Conservation (phyloP, 176 grass and related monocot species). For the Triticum dicoccoides region DNA sequence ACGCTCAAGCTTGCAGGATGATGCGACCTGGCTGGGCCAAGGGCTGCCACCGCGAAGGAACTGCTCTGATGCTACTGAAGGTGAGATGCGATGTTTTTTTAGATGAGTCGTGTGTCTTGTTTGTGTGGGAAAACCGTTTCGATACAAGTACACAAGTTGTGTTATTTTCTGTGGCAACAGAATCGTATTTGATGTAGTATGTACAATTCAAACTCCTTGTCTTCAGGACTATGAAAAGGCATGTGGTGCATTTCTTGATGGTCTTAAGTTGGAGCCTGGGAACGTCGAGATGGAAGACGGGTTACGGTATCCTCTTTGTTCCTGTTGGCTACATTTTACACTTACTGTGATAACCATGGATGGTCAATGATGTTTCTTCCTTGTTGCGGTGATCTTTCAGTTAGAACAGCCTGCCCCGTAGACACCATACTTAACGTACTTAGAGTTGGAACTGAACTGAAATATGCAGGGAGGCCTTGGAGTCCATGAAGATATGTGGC, state of each 20-base stretch:
- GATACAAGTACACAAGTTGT: neutral
- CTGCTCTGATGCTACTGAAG: conserved; percentile 38
- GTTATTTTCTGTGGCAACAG: neutral
- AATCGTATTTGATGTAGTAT: neutral
- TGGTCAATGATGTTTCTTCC: neutral
- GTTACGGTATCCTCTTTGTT: neutral
- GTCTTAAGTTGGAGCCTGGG: conserved; percentile 26
- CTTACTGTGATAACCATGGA: no score
- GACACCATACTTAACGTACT: neutral
- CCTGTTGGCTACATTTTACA: neutral
- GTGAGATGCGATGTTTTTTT: neutral
- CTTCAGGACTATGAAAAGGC: conserved; percentile 42
- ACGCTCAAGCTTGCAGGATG: conserved; percentile 32
- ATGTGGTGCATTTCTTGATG: conserved; percentile 31
- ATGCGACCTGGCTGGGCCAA: conserved; percentile 42
- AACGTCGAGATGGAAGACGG: neutral
- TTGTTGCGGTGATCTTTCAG: neutral
- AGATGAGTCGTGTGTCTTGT: neutral
- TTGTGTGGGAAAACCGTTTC: neutral
- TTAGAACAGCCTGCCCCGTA: neutral
- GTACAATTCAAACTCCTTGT: neutral
- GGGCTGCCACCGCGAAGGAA: conserved; percentile 38
- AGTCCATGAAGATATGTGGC: conserved; percentile 30
- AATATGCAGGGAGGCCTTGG: conserved; percentile 34
- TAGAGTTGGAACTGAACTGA: neutral